These are phyloP conservation scores for Liquidambar formosana DNA, from an alignment of 164 flowering plant genomes.

Conservation along the genomic window DNA sequence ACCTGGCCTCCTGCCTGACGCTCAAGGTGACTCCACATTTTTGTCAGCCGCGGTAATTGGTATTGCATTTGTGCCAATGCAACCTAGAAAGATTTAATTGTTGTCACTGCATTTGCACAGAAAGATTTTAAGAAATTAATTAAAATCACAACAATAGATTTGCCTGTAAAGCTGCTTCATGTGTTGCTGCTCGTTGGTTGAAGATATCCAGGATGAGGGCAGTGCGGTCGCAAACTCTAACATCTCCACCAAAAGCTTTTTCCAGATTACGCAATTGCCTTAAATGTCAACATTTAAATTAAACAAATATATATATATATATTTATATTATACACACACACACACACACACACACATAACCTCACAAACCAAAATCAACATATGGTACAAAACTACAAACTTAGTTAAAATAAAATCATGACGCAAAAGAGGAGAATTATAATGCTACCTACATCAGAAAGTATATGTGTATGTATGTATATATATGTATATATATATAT, in stretches of 20 bases:
- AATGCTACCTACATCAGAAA: neutral
- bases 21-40: constrained; percentile 99
- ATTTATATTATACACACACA: too few species aligned
- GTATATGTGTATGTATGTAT: neutral
- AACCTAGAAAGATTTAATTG: constrained; percentile 46
- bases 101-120: neutral
- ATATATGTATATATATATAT: neutral
- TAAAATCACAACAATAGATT: constrained; percentile 3
- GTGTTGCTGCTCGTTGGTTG: constrained; percentile 95
- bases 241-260: constrained; percentile 85
- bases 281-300: neutral
- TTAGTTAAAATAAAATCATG: neutral
- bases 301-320: neutral
- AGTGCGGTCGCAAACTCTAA: constrained; percentile 94
- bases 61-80: constrained; percentile 97
- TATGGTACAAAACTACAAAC: neutral
- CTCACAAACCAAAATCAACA: neutral
- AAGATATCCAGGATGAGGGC: constrained; percentile 94
- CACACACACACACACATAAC: too few species aligned
- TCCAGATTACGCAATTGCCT: constrained; percentile 94
- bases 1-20: constrained; percentile 97
- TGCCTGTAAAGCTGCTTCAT: constrained; percentile 94
- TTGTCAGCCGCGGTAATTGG: constrained; percentile 89
- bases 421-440: neutral
- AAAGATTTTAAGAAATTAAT: neutral